Percentiles rank a stretch among this genome's conserved stretches.
phyloP scores from a whole-genome alignment of 768 basidiomycete genomes.

The Suillus hirtellus region DNA sequence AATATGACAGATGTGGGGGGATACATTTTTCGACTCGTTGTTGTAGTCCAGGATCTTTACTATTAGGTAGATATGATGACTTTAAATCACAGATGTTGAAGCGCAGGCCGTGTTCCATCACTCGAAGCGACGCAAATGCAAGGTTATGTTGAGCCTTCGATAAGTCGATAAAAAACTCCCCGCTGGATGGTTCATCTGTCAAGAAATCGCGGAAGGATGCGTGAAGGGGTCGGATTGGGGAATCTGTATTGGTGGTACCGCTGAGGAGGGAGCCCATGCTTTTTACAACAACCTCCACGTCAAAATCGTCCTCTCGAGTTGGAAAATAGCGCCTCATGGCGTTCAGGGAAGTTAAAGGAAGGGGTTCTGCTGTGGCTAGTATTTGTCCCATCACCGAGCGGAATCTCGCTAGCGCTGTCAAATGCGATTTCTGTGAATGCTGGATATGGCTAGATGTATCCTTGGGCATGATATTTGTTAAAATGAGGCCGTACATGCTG shows the following conservation, averaged over 20 bases:
- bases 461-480: background rate
- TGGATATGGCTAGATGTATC: background rate
- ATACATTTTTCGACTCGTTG: conserved; percentile 7
- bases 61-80: conserved; percentile 31
- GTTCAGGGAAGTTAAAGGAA: background rate
- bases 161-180: conserved; percentile 16
- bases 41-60: conserved; percentile 16
- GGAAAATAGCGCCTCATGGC: conserved; percentile 1
- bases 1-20: conserved; percentile 10
- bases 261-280: conserved; percentile 13
- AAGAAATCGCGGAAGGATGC: conserved; percentile 32
- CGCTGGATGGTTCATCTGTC: conserved; percentile 13
- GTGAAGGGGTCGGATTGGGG: conserved; percentile 24
- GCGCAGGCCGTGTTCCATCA: conserved; percentile 31
- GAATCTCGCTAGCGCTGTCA: background rate
- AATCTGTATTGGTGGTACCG: background rate
- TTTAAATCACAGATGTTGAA: conserved; percentile 39
- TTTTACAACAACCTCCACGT: conserved; percentile 1
- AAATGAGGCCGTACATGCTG: background rate
- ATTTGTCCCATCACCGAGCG: conserved; percentile 7
- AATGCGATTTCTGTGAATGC: background rate
- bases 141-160: conserved; percentile 20
- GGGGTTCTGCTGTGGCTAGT: conserved; percentile 4
- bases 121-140: conserved; percentile 21
- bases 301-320: background rate